Evolutionary conservation across 2,329 filamentous ascomycete species (phyloP).

Genomic region (Cordyceps pruinosa): DNA sequence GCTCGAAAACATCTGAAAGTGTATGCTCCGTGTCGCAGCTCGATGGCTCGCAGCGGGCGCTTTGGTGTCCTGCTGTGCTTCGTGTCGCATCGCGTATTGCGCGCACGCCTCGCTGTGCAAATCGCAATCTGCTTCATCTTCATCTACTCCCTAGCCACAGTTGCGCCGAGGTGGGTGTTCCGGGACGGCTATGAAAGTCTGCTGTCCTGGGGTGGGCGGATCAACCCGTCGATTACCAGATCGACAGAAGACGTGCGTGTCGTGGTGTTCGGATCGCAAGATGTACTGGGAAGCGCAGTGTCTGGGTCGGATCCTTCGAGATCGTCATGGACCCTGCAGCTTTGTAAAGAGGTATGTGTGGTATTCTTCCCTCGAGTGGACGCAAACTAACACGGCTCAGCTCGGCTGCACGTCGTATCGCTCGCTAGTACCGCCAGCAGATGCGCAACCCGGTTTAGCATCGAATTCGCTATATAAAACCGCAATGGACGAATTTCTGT

Average conservation of each 20-base stretch:
- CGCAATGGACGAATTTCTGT: constrained; percentile 30
- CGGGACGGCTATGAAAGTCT: background rate
- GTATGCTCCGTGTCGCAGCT: no score
- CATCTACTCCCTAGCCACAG: background rate
- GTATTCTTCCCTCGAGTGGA: background rate
- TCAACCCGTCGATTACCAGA: background rate
- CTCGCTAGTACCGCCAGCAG: constrained; percentile 36
- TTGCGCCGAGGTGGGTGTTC: background rate
- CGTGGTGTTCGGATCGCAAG: constrained; percentile 10
- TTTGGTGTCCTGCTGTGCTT: background rate
- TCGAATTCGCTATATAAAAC: constrained; percentile 48
- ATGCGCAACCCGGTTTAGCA: constrained; percentile 42
- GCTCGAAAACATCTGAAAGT: background rate
- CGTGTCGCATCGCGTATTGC: background rate
- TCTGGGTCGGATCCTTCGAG: background rate
- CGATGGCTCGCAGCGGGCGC: background rate
- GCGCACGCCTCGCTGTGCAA: background rate
- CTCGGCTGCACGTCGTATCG: constrained; percentile 39
- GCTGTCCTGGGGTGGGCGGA: background rate
- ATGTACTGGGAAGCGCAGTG: constrained; percentile 7
- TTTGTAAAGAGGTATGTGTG: constrained; percentile 9
- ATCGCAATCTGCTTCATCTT: background rate
- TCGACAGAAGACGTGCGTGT: constrained; percentile 6
- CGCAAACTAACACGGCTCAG: constrained; percentile 23
- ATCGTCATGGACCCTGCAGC: constrained; percentile 2